Percentiles rank a stretch among this genome's conserved stretches.
Conservation (phyloP, 768 basidiomycete species). For the Amanita fuliginea region DNA sequence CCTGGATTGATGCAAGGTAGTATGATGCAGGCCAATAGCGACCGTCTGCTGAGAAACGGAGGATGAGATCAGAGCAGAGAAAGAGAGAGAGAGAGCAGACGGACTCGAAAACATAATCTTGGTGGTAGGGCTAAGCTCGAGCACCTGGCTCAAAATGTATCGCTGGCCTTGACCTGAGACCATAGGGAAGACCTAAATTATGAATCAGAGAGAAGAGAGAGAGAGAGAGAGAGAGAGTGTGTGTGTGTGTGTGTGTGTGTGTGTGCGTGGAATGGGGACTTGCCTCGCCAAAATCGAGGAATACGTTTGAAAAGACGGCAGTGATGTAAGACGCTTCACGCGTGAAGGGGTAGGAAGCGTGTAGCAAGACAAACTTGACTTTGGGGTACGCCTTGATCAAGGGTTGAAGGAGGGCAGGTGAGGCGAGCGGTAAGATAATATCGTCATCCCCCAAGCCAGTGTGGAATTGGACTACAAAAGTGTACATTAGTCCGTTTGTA, state of each 20-base stretch:
- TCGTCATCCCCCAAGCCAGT: constrained; percentile 75
- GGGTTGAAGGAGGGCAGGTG: constrained; percentile 58
- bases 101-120: constrained; percentile 78
- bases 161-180: constrained; percentile 56
- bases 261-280: not conserved
- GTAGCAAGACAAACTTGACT: constrained; percentile 56
- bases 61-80: not conserved
- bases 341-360: constrained; percentile 70
- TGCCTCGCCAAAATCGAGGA: constrained; percentile 69
- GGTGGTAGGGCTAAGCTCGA: constrained; percentile 66
- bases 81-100: constrained; percentile 11
- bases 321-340: constrained; percentile 72
- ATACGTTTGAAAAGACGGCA: constrained; percentile 63
- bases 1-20: constrained; percentile 57
- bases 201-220: not conserved
- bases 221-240: too few species aligned
- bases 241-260: too few species aligned
- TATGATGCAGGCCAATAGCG: constrained; percentile 74
- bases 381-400: constrained; percentile 53
- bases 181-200: constrained; percentile 46
- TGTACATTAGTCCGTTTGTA: not conserved
- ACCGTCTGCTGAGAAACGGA: constrained; percentile 35
- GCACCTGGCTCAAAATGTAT: constrained; percentile 43
- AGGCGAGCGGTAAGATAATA: constrained; percentile 43
- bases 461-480: constrained; percentile 64